phyloP scores from a whole-genome alignment of 2,329 filamentous ascomycete genomes.

The Sporothrix inflata region DNA sequence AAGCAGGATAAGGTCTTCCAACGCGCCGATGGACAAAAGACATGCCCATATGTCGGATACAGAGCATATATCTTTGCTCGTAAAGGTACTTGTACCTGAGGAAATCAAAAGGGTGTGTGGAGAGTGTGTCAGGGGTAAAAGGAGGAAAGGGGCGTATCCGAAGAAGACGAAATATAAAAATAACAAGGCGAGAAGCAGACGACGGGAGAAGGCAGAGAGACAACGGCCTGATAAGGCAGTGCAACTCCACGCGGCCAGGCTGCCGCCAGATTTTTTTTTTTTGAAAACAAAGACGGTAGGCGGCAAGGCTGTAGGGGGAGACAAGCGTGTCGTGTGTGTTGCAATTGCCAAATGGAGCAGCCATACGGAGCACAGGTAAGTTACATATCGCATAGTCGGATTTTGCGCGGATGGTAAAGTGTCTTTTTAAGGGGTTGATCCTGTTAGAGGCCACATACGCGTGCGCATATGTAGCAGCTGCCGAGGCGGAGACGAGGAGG shows the following conservation, averaged over 20 bases:
- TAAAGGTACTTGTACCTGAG: background rate
- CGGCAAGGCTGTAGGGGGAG: slow-evolving; percentile 19
- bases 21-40: background rate
- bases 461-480: slow-evolving; percentile 9
- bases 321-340: slow-evolving; percentile 17
- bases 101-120: slow-evolving; percentile 17
- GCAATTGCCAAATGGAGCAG: background rate
- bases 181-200: background rate
- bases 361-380: background rate
- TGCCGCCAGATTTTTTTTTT: background rate
- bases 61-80: background rate
- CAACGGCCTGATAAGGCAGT: slow-evolving; percentile 26
- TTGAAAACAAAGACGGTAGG: background rate
- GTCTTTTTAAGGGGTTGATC: background rate
- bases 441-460: slow-evolving; percentile 14
- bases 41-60: background rate
- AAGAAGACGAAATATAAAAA: background rate
- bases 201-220: background rate
- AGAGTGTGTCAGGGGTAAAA: slow-evolving; percentile 25
- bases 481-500: background rate
- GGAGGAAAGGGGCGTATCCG: slow-evolving; percentile 17
- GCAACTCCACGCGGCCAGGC: slow-evolving; percentile 26
- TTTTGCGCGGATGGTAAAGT: background rate
- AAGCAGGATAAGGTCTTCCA: background rate
- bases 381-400: slow-evolving; percentile 1